Conservation (phyloP, 1,284 basidiomycete genomes). For the Kalmanozyma brasiliensis region DNA sequence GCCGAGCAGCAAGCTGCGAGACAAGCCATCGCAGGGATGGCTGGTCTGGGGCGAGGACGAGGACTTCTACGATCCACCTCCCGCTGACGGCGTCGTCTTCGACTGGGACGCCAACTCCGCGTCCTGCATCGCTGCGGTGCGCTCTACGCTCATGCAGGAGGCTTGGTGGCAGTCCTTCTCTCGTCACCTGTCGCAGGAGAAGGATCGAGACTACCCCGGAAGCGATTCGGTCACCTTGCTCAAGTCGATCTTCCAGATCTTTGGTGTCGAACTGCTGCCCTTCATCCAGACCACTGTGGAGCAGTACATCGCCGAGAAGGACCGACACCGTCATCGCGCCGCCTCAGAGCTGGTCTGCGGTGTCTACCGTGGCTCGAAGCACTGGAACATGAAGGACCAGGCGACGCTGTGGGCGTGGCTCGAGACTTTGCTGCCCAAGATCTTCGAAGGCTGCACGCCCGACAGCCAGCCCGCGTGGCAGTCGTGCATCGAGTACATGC, state of each 20-base stretch:
- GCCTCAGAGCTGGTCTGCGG: conserved; percentile 87
- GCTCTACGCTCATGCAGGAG: conserved; percentile 71
- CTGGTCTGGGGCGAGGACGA: conserved; percentile 81
- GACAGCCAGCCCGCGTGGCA: conserved; percentile 70
- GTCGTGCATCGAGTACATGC: conserved; percentile 71
- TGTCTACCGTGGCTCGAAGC: conserved; percentile 80
- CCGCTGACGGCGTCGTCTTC: conserved; percentile 72
- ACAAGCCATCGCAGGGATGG: conserved; percentile 87
- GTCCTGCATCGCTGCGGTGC: conserved; percentile 75
- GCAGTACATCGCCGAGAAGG: conserved; percentile 74
- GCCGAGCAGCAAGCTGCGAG: conserved; percentile 73
- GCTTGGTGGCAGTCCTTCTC: conserved; percentile 74
- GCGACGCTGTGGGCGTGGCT: conserved; percentile 84
- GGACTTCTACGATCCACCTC: conserved; percentile 75
- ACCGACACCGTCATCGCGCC: conserved; percentile 91
- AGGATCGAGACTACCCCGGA: conserved; percentile 61
- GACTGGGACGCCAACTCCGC: conserved; percentile 77
- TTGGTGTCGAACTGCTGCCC: conserved; percentile 73
- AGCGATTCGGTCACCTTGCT: conserved; percentile 70
- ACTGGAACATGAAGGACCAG: conserved; percentile 80
- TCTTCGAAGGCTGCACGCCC: conserved; percentile 74
- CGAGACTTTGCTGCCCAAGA: conserved; percentile 75
- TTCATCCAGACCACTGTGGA: conserved; percentile 74
- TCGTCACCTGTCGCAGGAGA: conserved; percentile 63
- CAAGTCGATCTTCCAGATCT: conserved; percentile 72